phyloP scores from a whole-genome alignment of 805 yeast species.

The Starmerella sp. region DNA sequence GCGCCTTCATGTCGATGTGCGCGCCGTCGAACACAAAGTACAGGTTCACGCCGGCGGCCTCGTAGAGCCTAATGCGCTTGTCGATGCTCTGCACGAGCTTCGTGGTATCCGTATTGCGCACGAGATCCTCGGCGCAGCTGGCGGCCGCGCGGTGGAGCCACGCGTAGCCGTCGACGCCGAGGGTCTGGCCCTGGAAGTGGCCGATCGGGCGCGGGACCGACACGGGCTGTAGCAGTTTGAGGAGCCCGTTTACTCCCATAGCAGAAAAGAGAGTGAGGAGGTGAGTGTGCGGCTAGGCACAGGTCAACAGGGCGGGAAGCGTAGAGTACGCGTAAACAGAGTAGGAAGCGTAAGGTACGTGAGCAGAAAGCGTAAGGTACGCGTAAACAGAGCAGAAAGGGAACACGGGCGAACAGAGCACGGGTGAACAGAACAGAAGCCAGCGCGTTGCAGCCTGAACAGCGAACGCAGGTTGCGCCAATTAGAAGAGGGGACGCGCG shows the following conservation, averaged over 20 bases:
- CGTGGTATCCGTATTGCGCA: conserved; percentile 54
- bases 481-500: too few relatives aligned
- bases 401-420: too few relatives aligned
- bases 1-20: conserved; percentile 62
- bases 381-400: not conserved
- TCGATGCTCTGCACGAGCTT: conserved; percentile 51
- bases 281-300: not conserved
- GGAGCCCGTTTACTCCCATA: conserved; percentile 75
- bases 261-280: not conserved
- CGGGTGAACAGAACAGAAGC: too few relatives aligned
- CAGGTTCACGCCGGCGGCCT: conserved; percentile 60
- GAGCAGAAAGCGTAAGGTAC: not conserved
- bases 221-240: conserved; percentile 66
- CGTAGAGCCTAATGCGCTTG: conserved; percentile 54
- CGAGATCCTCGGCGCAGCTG: conserved; percentile 74
- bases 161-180: conserved; percentile 93
- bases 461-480: too few relatives aligned
- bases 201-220: conserved; percentile 50
- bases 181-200: conserved; percentile 55
- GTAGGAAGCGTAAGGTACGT: too few relatives aligned
- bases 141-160: conserved; percentile 88
- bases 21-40: conserved; percentile 93
- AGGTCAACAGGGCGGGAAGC: not conserved
- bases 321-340: not conserved
- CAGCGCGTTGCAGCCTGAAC: too few relatives aligned